Conservation (phyloP, 257 asterid species). For the Paraleonurus japonicus region DNA sequence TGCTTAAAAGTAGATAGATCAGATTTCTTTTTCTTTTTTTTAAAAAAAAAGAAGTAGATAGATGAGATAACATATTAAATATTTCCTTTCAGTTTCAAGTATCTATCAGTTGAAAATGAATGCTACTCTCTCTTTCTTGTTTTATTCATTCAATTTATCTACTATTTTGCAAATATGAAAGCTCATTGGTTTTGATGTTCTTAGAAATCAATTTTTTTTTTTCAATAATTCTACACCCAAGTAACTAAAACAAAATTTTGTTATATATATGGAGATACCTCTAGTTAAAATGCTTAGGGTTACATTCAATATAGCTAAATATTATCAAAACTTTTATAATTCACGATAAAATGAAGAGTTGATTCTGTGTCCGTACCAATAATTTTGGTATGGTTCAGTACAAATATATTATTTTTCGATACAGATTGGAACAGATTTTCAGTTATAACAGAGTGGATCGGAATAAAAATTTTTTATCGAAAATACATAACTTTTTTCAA, state of each 20-base stretch:
- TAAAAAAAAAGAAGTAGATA: too few species aligned
- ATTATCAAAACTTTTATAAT: too few species aligned
- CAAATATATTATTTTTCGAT: too few species aligned
- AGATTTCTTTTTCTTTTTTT: too few species aligned
- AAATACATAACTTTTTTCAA: too few species aligned
- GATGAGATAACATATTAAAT: conserved; percentile 5
- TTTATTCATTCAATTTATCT: not conserved
- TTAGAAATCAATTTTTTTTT: not conserved
- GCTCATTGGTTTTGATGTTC: not conserved
- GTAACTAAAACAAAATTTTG: not conserved
- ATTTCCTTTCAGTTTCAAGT: not conserved
- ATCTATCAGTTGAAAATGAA: not conserved
- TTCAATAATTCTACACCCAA: not conserved
- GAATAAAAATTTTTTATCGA: too few species aligned
- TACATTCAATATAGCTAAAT: too few species aligned
- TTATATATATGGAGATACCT: not conserved
- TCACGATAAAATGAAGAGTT: too few species aligned
- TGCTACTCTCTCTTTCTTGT: not conserved
- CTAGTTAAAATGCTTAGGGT: not conserved
- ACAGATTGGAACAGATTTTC: too few species aligned
- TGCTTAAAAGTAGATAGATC: not conserved
- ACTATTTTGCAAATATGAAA: not conserved
- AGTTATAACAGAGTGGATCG: too few species aligned
- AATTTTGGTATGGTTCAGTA: too few species aligned
- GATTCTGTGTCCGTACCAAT: too few species aligned